phyloP scores from a whole-genome alignment of 2,329 filamentous ascomycete species.

The Xylaria sp. region DNA sequence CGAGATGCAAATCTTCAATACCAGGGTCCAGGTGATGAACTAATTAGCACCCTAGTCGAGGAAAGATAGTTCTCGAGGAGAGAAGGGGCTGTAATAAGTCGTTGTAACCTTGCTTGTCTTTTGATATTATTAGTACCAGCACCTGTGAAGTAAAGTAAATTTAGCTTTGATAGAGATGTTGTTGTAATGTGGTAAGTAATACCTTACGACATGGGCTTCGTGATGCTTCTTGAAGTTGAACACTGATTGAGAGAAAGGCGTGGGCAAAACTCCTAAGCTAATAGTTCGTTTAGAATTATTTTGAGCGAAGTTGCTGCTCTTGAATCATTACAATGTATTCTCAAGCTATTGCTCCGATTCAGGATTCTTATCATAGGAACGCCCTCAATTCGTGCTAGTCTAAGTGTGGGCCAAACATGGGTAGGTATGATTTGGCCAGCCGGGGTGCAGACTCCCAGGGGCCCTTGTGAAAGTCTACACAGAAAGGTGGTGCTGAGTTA shows the following conservation, averaged over 20 bases:
- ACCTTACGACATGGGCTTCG: slow-evolving; percentile 1
- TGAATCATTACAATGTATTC: slow-evolving; percentile 29
- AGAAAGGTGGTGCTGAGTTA: slow-evolving; percentile 42
- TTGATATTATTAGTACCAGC: slow-evolving; percentile 15
- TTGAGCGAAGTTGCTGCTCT: slow-evolving; percentile 39
- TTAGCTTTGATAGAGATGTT: background rate
- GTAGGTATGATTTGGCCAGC: slow-evolving; percentile 42
- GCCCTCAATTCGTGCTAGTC: slow-evolving; percentile 41
- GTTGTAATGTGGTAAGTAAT: slow-evolving; percentile 3
- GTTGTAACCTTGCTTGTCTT: slow-evolving; percentile 11
- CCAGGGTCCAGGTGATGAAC: slow-evolving; percentile 47
- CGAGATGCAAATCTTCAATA: slow-evolving; percentile 48
- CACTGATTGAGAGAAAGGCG: background rate
- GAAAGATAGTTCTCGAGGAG: slow-evolving; percentile 37
- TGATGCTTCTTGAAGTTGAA: slow-evolving; percentile 10
- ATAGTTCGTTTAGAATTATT: slow-evolving; percentile 11
- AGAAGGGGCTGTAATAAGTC: slow-evolving; percentile 25
- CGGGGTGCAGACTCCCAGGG: slow-evolving; percentile 48
- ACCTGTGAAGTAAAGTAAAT: slow-evolving; percentile 6
- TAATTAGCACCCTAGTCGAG: slow-evolving; percentile 46
- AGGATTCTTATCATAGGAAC: slow-evolving; percentile 46
- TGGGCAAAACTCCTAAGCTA: background rate
- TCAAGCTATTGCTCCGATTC: slow-evolving; percentile 31
- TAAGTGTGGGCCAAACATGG: slow-evolving; percentile 43
- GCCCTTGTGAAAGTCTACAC: slow-evolving; percentile 43